Base-by-base conservation (phyloP, 108 stramenopile genomes). In the Poteriospumella lacustris region DNA sequence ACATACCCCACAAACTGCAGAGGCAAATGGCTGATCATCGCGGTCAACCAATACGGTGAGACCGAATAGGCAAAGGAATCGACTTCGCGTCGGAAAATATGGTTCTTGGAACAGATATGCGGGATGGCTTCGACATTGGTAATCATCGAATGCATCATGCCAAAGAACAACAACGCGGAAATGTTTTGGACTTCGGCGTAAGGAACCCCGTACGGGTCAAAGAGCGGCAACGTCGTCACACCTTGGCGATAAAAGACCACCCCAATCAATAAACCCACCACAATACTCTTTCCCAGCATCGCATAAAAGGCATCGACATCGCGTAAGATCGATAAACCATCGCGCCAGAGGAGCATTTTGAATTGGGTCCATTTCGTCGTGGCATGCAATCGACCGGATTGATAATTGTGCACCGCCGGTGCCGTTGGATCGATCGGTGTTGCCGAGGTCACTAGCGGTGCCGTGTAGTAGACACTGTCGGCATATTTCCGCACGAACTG, bases 231-330 rank as follows among this genome's bases (percentile, higher is more conserved):
- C 36, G 12, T 36, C 12, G 19, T 36, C 24, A 19, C 40, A 19
- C 64, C 19, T 68, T 68, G 36, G 12, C 36, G 64, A 19, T 68
- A 68, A 68, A 68, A 68, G 12, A 39, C 36, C 28, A 68, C 28
- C 24, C 64, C 64, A 68, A 68, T 68, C 19, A 68, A 19, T 39
- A 40, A 36, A 68, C 64, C 64, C 19, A 68, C 19, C 19, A 40
- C 19, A 15, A 68, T 15, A 68, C 36, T 68, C 24, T 68, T 68
- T 19, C 15, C 24, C 19, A 68, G 34, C 15, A 19, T 19, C 28
- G 64, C 40, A 15, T 39, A 19, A 15, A 68, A 40, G 24, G 15
- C 36, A 19, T 15, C 40, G 19, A 68, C 64, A 39, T 68, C 40
- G 15, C 64, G 19, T 40, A 36, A 36, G 19, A 19, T 15, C 19